A percentile compares a stretch with the other conserved stretches of the same genome.
These are phyloP conservation scores for Rutstroemia sydowiana DNA, from an alignment of 2,329 filamentous ascomycete genomes.

Conservation along the genomic window DNA sequence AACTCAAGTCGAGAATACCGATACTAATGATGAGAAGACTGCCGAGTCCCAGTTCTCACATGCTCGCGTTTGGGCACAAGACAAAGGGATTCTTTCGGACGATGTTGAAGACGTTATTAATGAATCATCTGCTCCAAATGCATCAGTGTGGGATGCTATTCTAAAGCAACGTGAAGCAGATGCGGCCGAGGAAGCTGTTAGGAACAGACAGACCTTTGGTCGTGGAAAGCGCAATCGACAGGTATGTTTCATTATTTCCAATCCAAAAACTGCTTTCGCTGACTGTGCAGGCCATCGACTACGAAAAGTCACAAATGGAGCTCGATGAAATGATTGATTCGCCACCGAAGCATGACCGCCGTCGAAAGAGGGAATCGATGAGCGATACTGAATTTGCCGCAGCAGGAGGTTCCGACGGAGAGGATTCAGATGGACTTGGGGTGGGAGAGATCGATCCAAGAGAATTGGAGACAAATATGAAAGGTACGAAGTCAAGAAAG, in stretches of 20 bases:
- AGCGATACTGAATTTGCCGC: slow-evolving; percentile 30
- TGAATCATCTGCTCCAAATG: slow-evolving; percentile 49
- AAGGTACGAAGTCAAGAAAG: slow-evolving; percentile 9
- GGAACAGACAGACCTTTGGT: slow-evolving; percentile 68
- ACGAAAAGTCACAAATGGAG: slow-evolving; percentile 15
- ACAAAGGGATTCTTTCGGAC: slow-evolving; percentile 60
- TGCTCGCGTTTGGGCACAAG: slow-evolving; percentile 87
- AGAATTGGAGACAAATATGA: slow-evolving; percentile 1
- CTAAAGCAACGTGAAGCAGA: slow-evolving; percentile 73
- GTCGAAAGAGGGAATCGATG: slow-evolving; percentile 10
- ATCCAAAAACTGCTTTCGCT: not conserved
- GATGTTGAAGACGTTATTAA: slow-evolving; percentile 47
- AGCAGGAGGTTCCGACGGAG: slow-evolving; percentile 24
- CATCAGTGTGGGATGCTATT: slow-evolving; percentile 83
- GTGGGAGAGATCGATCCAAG: not conserved
- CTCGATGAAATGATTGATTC: slow-evolving; percentile 14
- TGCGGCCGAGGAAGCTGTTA: slow-evolving; percentile 64
- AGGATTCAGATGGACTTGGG: slow-evolving; percentile 10
- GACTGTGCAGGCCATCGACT: slow-evolving; percentile 14
- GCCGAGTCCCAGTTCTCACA: slow-evolving; percentile 81
- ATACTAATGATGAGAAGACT: slow-evolving; percentile 51
- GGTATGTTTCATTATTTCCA: slow-evolving; percentile 16
- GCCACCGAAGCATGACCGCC: slow-evolving; percentile 12
- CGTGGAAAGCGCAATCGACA: slow-evolving; percentile 60
- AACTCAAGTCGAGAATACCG: slow-evolving; percentile 68